Evolutionary conservation across 257 asterid species (phyloP), one percentile per base, ranked within the genome.

Genomic region (Solanum arcanum): DNA sequence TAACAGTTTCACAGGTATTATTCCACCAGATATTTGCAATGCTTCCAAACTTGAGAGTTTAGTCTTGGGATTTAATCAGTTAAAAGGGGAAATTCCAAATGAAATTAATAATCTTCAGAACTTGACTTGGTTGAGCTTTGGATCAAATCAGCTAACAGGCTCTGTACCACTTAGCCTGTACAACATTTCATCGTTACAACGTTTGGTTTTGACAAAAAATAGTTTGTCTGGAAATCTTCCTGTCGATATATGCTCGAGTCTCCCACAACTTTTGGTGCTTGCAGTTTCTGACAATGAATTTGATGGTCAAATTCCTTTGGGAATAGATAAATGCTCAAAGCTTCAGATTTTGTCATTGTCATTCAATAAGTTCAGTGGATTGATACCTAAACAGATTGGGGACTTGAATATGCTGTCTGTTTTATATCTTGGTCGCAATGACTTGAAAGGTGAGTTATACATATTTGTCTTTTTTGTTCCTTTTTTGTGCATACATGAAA

Each of bases 141-240:
- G 89, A 59, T 86, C 46, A 5, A 90, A 90, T 88, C 87, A 12
- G 74, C 84, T 88, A 21, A 29, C 47, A 5, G 91, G 86, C 42
- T 33, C 86, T 31, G 64, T 90, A 47, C 89, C 89, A 35, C 62
- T 25, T 37, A 86, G 74, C 78, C 12, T 90, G 59, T 88, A 83
- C 62, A 86, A 73, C 21, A 86, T 86, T 64, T 83, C 90, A 16
- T n/a, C 77, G 12, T 84, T 84, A 18, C 60, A 39, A 62, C 37
- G 25, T 15, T 84, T 84, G 59, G 35, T 64, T 23, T 44, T 74
- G 41, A 86, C 77, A 41, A 31, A 72, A 44, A 89, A 84, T 14
- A 41, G 56, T 64, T 84, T 84, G 39, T 84, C 78, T 6, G 86
- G 86, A 35, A 84, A 64, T 13, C 74, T 84, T 84, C 86, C 86